Evolutionary conservation across 2,329 filamentous ascomycete genomes (phyloP).

Genomic region (Periconia digitata): DNA sequence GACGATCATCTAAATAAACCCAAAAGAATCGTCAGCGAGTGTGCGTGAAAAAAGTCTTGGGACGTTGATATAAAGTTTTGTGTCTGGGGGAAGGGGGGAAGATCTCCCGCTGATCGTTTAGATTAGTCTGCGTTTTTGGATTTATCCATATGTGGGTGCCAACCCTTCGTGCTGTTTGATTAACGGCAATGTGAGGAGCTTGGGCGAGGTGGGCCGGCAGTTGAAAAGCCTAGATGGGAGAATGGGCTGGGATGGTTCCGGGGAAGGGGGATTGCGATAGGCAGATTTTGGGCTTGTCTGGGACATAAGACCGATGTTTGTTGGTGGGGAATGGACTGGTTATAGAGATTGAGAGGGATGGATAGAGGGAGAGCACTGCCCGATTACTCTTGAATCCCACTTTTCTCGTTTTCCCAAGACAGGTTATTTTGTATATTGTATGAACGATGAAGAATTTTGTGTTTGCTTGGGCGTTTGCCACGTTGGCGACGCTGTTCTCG

Average conservation of each 20-base stretch:
- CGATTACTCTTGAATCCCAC: too few relatives aligned
- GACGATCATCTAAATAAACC: too few relatives aligned
- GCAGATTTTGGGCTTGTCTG: background rate
- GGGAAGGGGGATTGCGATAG: background rate
- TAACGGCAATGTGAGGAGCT: background rate
- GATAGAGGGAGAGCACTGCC: too few relatives aligned
- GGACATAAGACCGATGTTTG: too few relatives aligned
- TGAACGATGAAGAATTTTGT: background rate
- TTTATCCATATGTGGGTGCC: background rate
- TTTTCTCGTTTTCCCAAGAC: too few relatives aligned
- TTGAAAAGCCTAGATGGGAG: background rate
- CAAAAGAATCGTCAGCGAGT: too few relatives aligned
- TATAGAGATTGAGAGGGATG: too few relatives aligned
- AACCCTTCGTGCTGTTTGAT: background rate
- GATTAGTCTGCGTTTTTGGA: background rate
- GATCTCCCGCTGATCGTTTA: background rate
- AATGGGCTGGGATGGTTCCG: background rate
- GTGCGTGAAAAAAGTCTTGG: too few relatives aligned
- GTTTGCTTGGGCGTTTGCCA: slow-evolving; percentile 11
- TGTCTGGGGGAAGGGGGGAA: slow-evolving; percentile 5
- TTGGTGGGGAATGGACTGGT: background rate
- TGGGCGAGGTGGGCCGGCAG: background rate
- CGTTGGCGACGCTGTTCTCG: slow-evolving; percentile 22
- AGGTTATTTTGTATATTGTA: too few relatives aligned
- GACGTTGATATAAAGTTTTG: too few relatives aligned